These are phyloP conservation scores for Mortierella alpina DNA, from an alignment of 192 early-diverging fungal species.

Conservation along the genomic window DNA sequence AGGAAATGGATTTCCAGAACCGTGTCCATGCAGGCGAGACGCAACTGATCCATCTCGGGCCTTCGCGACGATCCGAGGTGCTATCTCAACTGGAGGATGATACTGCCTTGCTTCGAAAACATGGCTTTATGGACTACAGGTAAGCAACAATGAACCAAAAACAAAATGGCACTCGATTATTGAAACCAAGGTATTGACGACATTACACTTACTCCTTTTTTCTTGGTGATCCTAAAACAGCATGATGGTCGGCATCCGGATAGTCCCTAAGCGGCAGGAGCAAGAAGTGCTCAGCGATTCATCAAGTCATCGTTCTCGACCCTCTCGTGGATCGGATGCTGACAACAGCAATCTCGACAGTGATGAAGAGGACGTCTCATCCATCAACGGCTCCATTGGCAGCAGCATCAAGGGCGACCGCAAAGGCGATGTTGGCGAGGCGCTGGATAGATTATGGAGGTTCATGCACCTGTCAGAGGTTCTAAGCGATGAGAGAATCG, in stretches of 20 bases:
- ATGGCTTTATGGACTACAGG: conserved; percentile 54
- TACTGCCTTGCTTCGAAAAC: conserved; percentile 36
- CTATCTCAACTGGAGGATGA: conserved; percentile 43
- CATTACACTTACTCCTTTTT: not conserved
- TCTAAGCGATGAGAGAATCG: not conserved
- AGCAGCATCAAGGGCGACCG: not conserved
- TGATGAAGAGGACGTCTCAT: not conserved
- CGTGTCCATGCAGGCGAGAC: conserved; percentile 34
- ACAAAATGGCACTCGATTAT: not conserved
- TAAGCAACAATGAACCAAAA: not conserved
- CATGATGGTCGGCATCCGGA: conserved; percentile 41
- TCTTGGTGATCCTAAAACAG: not conserved
- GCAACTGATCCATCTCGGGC: conserved; percentile 32
- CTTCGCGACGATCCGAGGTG: conserved; percentile 12
- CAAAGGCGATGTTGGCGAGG: not conserved
- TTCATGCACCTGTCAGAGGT: conserved; percentile 1
- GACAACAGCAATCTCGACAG: conserved; percentile 3
- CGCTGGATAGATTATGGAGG: conserved; percentile 2
- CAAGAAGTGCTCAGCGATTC: not conserved
- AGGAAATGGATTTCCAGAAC: conserved; percentile 50
- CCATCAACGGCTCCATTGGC: not conserved
- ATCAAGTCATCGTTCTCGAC: conserved; percentile 5
- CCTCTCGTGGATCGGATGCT: conserved; percentile 12
- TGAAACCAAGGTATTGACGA: not conserved
- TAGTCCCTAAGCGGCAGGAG: conserved; percentile 25